Base-by-base conservation (phyloP, 1,284 basidiomycete genomes). In the Caloboletus inedulis region DNA sequence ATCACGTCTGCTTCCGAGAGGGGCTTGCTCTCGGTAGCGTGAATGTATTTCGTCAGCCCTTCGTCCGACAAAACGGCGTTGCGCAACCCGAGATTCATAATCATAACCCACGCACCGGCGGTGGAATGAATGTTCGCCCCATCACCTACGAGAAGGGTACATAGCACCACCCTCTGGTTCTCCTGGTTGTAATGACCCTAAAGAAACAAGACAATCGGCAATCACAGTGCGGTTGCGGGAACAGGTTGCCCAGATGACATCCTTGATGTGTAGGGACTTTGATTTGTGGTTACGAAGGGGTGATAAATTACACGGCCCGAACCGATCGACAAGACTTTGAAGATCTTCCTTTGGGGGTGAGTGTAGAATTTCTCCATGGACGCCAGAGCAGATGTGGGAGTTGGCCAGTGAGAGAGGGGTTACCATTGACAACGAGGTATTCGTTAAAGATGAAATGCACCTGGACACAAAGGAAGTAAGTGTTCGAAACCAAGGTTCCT, bases 31-130 rank as follows among this genome's bases (percentile, higher is more conserved):
- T 61, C 41, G 9, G 54, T 7, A 7, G 53, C 59, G 0, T 41
- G 54, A 2, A 68, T 51, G 41, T 64, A 59, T 9, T 61, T 53
- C 68, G 36, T 41, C 27, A 47, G 27, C 1, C 31, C 62, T 18
- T 56, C 59, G 5, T 60, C 76, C 2, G 74, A 63, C 30, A 64
- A 66, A 10, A 74, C 50, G 1, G 68, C 73, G 51, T 77, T 76
- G 18, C 76, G 69, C 14, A 78, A 54, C 10, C 75, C 74, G 30
- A 77, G 73, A 54, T 78, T 78, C 74, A 77, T 74, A n/a, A n/a
- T 21, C 76, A n/a, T n/a, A n/a, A n/a, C 76, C 54, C 76, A 75
- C 3, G 74, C 75, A n/a, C 76, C 76, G 3, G 64, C 67, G 4
- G 76, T 76, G 1, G 73, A 69, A 47, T 77, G 75, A 19, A 75